phyloP scores from a whole-genome alignment of 768 basidiomycete genomes.

The Chalciporus pseudorubinellus region DNA sequence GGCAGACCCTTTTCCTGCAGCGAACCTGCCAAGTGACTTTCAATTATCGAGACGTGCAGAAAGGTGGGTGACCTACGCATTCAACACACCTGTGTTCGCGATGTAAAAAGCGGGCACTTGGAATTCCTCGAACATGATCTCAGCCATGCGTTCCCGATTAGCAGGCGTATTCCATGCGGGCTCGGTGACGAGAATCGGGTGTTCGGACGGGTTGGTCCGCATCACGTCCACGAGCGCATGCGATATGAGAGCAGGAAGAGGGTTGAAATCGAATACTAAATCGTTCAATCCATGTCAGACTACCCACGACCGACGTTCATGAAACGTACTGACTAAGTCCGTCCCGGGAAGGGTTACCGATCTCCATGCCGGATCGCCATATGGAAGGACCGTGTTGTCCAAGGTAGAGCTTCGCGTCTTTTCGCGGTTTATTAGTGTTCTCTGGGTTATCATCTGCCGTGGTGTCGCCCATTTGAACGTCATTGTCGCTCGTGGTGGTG shows the following conservation, averaged over 20 bases:
- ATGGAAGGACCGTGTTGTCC: slow-evolving; percentile 87
- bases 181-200: slow-evolving; percentile 91
- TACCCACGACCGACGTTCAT: neutral
- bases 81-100: slow-evolving; percentile 90
- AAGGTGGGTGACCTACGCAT: slow-evolving; percentile 59
- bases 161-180: slow-evolving; percentile 93
- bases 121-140: slow-evolving; percentile 98
- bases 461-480: slow-evolving; percentile 42
- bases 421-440: slow-evolving; percentile 35
- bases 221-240: slow-evolving; percentile 78
- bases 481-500: slow-evolving; percentile 30
- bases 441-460: slow-evolving; percentile 32
- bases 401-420: slow-evolving; percentile 63
- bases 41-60: slow-evolving; percentile 5
- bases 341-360: slow-evolving; percentile 78
- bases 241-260: slow-evolving; percentile 66
- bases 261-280: slow-evolving; percentile 72
- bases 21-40: slow-evolving; percentile 59
- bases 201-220: slow-evolving; percentile 74
- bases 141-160: slow-evolving; percentile 93
- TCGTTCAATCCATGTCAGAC: neutral
- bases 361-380: slow-evolving; percentile 89
- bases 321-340: slow-evolving; percentile 65
- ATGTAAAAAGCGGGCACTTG: slow-evolving; percentile 94
- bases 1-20: slow-evolving; percentile 96